phyloP scores from a whole-genome alignment of 208 protist species.

The Acanthamoeba castellanii region DNA sequence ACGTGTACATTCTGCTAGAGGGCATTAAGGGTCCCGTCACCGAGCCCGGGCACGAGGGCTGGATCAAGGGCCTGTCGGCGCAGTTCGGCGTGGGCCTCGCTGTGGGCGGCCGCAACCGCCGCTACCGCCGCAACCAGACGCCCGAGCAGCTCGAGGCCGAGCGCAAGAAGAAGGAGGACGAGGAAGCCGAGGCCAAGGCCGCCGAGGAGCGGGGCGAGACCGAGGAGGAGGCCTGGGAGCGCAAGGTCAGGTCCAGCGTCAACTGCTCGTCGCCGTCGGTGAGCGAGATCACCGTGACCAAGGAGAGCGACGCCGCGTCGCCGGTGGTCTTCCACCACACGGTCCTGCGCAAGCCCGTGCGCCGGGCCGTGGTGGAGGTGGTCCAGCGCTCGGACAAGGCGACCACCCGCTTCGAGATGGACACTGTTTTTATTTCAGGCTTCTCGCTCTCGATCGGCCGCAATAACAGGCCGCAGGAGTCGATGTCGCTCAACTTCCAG shows the following conservation, averaged over 20 bases:
- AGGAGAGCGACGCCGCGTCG: conserved; percentile 37
- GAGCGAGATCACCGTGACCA: conserved; percentile 26
- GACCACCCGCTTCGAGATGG: background rate
- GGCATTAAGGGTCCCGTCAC: conserved; percentile 14
- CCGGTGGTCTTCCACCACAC: background rate
- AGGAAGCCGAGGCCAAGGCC: background rate
- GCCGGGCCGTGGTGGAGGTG: background rate
- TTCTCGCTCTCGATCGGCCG: conserved; percentile 32
- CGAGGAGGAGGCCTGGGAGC: conserved; percentile 27
- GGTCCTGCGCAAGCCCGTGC: background rate
- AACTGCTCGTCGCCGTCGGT: background rate
- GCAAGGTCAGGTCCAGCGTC: background rate
- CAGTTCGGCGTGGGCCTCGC: conserved; percentile 18
- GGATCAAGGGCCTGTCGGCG: background rate
- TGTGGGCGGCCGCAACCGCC: background rate
- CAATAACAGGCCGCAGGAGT: background rate
- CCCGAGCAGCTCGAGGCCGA: background rate
- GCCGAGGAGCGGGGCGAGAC: background rate
- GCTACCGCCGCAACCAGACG: background rate
- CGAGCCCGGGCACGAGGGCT: conserved; percentile 15
- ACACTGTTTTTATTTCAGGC: conserved; percentile 37
- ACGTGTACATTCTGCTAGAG: conserved; percentile 8
- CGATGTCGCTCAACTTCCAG: conserved; percentile 36
- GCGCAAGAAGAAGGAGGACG: conserved; percentile 7
- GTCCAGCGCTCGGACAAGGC: conserved; percentile 1